Evolutionary conservation across 345 rosid genomes (phyloP), one percentile per base, ranked within the genome.

Genomic region (Diplotaxis tenuifolia): DNA sequence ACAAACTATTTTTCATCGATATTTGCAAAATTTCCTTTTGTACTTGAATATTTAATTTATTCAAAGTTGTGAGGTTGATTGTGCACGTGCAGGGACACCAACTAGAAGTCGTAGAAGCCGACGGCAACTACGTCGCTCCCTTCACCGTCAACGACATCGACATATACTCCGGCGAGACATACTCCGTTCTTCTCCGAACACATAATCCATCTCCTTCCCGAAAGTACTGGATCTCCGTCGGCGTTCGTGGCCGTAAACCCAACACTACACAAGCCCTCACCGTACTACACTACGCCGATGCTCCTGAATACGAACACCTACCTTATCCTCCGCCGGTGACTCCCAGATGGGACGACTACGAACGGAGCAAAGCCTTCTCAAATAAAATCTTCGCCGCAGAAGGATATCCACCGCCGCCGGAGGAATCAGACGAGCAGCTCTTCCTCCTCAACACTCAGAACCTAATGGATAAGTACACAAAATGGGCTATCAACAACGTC

Each of bases 121-220:
- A 93, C 76, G 92, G 97, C 7, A 89, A 93, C 69, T 86, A 89
- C 58, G 80, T 93, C 10, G 65, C 83, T n/a, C 96, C 91, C 11
- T 91, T 91, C 28, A 64, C 64, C 18, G 85, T 82, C 0, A 54
- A 81, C 4, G 83, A 87, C 62, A 31, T 93, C 8, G 90, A 88
- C 82, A 79, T 91, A 2, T 88, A 89, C 50, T 89, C 94, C 6
- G 98, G 98, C 27, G 93, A 93, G 70, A 91, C 87, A 55, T 93
- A 91, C 73, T 93, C 97, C 0, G 83, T 91, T 18, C 68, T 93
- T 5, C 23, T 93, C 0, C 72, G 6, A n/a, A 91, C 98, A 2
- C 53, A 86, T 49, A 78, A 47, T 3, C 54, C 84, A 61, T 15
- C 40, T 3, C 80, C 89, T 3, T 66, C 82, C 1, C 7, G 38